Evolutionary conservation across 768 basidiomycete genomes (phyloP).

Genomic region (Trichaptum fuscoviolaceum): DNA sequence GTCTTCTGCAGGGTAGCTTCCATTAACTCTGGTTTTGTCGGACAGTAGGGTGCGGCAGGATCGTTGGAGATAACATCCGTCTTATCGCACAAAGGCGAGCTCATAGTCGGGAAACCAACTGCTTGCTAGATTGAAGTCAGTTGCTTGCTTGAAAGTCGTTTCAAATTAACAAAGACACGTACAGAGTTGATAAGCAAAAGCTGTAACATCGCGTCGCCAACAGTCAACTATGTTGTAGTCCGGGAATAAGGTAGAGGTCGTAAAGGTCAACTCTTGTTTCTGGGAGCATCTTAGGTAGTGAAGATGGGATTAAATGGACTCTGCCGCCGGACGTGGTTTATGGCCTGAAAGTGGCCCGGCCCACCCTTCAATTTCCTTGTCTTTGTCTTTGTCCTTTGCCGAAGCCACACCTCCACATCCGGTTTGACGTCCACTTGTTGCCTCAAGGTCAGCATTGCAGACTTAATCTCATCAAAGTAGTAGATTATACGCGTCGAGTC

Average conservation of each 20-base stretch:
- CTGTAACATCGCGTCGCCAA: not conserved
- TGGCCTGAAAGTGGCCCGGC: not conserved
- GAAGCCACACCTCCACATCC: not conserved
- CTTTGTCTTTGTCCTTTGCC: not conserved
- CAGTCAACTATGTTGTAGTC: not conserved
- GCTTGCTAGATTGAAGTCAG: no score
- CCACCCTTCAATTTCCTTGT: not conserved
- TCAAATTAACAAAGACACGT: not conserved
- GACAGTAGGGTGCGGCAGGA: not conserved
- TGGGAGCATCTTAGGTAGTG: not conserved
- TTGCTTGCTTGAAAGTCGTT: no score
- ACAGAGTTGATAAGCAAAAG: not conserved
- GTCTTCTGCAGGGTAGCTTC: not conserved
- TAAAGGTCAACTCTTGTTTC: not conserved
- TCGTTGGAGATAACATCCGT: not conserved
- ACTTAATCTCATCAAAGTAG: no score
- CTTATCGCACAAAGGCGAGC: not conserved
- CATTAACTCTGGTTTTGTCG: not conserved
- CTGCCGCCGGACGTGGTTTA: not conserved
- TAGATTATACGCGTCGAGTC: no score
- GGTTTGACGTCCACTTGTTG: no score
- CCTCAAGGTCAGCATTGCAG: no score
- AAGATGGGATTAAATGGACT: not conserved
- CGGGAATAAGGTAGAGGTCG: not conserved
- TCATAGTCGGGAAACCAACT: not conserved